These are phyloP conservation scores for Melastoma malabathricum DNA, from an alignment of 345 rosid genomes.

Conservation along the genomic window DNA sequence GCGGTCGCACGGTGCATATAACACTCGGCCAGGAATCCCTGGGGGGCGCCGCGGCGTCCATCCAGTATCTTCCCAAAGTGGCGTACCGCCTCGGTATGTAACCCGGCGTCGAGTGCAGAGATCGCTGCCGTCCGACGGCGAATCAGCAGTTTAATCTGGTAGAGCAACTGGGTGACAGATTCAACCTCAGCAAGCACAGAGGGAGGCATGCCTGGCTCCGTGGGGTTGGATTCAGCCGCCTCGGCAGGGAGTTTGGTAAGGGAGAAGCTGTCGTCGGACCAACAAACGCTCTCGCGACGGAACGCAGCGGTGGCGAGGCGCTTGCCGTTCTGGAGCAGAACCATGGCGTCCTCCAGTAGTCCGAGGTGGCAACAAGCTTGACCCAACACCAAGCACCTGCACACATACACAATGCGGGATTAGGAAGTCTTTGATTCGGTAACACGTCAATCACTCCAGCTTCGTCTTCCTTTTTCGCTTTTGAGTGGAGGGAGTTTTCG, in stretches of 20 bases:
- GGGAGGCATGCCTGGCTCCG: slow-evolving; percentile 46
- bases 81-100: slow-evolving; percentile 72
- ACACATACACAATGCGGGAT: background rate
- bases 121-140: slow-evolving; percentile 85
- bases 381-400: slow-evolving; percentile 70
- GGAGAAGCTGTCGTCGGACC: slow-evolving; percentile 87
- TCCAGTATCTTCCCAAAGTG: slow-evolving; percentile 85
- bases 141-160: slow-evolving; percentile 70
- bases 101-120: slow-evolving; percentile 79
- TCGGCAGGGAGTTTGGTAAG: slow-evolving; percentile 23
- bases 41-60: slow-evolving; percentile 79
- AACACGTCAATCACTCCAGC: too few species aligned
- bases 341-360: slow-evolving; percentile 97
- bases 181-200: slow-evolving; percentile 34
- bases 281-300: slow-evolving; percentile 74
- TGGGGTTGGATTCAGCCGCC: slow-evolving; percentile 8
- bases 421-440: too few species aligned
- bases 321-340: slow-evolving; percentile 78
- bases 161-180: slow-evolving; percentile 46
- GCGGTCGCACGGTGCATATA: slow-evolving; percentile 78
- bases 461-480: too few species aligned
- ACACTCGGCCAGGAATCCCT: slow-evolving; percentile 80
- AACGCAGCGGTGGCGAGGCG: slow-evolving; percentile 88
- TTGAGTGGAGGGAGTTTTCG: too few species aligned
- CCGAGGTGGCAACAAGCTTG: slow-evolving; percentile 92